Percentiles rank a stretch among this genome's conserved stretches.
Evolutionary conservation across 1,284 basidiomycete species (phyloP).

Genomic region (Austroboletus novae-zelandiae): DNA sequence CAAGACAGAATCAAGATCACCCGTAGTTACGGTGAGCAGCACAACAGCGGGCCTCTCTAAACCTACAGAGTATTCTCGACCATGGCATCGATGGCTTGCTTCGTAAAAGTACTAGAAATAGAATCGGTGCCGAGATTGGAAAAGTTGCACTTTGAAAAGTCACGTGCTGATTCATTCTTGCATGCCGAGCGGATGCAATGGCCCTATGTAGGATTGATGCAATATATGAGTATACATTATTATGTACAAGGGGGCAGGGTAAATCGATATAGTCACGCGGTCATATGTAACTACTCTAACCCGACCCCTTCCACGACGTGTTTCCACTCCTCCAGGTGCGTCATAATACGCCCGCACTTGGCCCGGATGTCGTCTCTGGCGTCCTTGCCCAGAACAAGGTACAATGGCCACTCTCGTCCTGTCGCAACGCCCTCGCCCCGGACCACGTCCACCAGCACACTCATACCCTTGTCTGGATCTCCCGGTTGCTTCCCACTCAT

Average conservation of each 20-base stretch:
- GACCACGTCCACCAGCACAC: slow-evolving; percentile 51
- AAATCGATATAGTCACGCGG: slow-evolving; percentile 16
- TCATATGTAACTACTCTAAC: not conserved
- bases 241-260: too few species aligned
- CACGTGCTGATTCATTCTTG: too few species aligned
- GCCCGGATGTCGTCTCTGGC: slow-evolving; percentile 41
- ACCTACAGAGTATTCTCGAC: slow-evolving; percentile 28
- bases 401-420: slow-evolving; percentile 47
- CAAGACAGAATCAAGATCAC: slow-evolving; percentile 34
- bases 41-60: slow-evolving; percentile 20
- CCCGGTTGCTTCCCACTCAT: slow-evolving; percentile 41
- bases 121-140: too few species aligned
- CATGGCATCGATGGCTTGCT: slow-evolving; percentile 20
- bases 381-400: slow-evolving; percentile 48
- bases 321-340: slow-evolving; percentile 43
- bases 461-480: slow-evolving; percentile 52
- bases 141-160: too few species aligned
- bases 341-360: slow-evolving; percentile 39
- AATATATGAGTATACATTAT: too few species aligned
- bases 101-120: too few species aligned
- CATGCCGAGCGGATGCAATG: too few species aligned
- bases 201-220: too few species aligned
- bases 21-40: slow-evolving; percentile 37
- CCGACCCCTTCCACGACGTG: not conserved
- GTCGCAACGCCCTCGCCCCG: slow-evolving; percentile 48